These are phyloP conservation scores for Pyricularia sp. DNA, from an alignment of 2,329 filamentous ascomycete species.

Conservation along the genomic window DNA sequence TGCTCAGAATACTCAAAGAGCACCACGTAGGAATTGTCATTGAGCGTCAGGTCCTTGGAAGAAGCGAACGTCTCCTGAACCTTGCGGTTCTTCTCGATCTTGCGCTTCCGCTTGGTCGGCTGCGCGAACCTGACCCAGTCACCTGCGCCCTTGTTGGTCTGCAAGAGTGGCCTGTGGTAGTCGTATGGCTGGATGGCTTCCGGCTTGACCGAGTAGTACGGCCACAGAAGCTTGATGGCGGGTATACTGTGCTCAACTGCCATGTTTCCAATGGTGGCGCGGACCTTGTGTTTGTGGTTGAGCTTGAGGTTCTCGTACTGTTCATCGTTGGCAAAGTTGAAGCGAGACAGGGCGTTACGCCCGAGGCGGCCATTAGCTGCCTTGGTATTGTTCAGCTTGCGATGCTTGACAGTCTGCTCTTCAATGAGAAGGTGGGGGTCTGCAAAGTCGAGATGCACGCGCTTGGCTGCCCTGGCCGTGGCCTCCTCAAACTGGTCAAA, in stretches of 20 bases:
- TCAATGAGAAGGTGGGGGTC: constrained; percentile 81
- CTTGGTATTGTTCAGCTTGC: constrained; percentile 45
- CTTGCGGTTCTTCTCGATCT: constrained; percentile 67
- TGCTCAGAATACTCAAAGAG: constrained; percentile 95
- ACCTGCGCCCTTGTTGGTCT: constrained; percentile 54
- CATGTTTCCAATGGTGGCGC: constrained; percentile 80
- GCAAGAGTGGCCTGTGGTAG: constrained; percentile 71
- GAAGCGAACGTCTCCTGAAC: constrained; percentile 66
- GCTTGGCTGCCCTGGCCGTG: constrained; percentile 61
- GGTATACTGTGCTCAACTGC: constrained; percentile 92
- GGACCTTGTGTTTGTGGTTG: constrained; percentile 91
- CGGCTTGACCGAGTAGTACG: constrained; percentile 86
- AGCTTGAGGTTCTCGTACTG: constrained; percentile 93
- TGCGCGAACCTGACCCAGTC: constrained; percentile 60
- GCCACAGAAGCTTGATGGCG: constrained; percentile 81
- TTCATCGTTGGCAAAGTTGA: constrained; percentile 93
- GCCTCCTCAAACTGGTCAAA: constrained; percentile 71
- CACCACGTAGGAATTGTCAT: constrained; percentile 77
- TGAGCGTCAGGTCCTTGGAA: constrained; percentile 72
- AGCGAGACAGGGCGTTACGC: constrained; percentile 64
- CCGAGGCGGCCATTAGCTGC: constrained; percentile 57
- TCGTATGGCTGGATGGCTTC: constrained; percentile 55
- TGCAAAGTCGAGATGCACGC: constrained; percentile 72
- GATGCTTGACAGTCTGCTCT: constrained; percentile 48
- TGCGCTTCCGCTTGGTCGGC: constrained; percentile 58